These are phyloP conservation scores for Scutellaria galericulata DNA, from an alignment of 257 asterid species.

Conservation along the genomic window DNA sequence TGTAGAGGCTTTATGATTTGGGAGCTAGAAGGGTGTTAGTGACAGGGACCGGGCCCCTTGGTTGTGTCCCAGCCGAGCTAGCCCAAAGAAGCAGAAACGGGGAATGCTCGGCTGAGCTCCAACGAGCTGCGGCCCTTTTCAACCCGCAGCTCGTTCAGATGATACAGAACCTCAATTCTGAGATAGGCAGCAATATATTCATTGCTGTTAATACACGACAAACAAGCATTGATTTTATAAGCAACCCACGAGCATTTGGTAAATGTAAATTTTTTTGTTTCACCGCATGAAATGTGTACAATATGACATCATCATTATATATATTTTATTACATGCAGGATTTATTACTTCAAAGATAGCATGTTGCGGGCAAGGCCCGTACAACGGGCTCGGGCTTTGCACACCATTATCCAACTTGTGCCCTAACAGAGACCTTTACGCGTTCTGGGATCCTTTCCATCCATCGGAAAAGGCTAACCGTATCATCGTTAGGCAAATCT, in stretches of 20 bases:
- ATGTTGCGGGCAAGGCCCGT: slow-evolving; percentile 64
- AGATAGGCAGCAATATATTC: slow-evolving; percentile 47
- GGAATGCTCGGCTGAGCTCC: slow-evolving; percentile 62
- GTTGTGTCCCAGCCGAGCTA: slow-evolving; percentile 82
- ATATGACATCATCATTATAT: too few relatives aligned
- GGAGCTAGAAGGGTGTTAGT: slow-evolving; percentile 69
- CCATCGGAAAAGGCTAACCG: slow-evolving; percentile 57
- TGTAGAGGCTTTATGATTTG: slow-evolving; percentile 53
- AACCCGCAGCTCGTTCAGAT: slow-evolving; percentile 68
- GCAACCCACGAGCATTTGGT: slow-evolving; percentile 66
- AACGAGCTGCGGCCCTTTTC: slow-evolving; percentile 63
- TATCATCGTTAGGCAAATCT: slow-evolving; percentile 41
- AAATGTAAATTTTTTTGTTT: neutral
- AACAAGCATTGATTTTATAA: slow-evolving; percentile 51
- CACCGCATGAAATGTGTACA: neutral
- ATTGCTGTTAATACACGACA: slow-evolving; percentile 65
- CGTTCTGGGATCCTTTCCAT: slow-evolving; percentile 62
- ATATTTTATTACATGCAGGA: slow-evolving; percentile 30
- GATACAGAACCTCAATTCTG: slow-evolving; percentile 47
- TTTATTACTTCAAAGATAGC: slow-evolving; percentile 51
- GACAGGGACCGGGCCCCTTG: slow-evolving; percentile 84
- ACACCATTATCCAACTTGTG: slow-evolving; percentile 52
- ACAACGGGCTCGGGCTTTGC: slow-evolving; percentile 56
- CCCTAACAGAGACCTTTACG: slow-evolving; percentile 49
- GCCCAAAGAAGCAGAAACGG: slow-evolving; percentile 67